Evolutionary conservation across 805 yeast species (phyloP), one percentile per base, ranked within the genome.

Genomic region (Yamadazyma scolyti): DNA sequence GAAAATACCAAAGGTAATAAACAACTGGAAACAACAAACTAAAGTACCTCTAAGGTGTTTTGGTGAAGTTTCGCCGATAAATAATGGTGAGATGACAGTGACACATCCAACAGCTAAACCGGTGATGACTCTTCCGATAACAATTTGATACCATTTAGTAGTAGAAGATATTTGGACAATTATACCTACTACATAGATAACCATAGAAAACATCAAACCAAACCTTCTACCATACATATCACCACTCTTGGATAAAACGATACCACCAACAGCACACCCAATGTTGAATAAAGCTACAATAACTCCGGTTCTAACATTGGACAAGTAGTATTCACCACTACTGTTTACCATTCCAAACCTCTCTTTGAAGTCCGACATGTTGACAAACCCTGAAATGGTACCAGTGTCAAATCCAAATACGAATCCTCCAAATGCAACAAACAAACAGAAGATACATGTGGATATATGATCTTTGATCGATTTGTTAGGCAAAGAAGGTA

Each of bases 341-440:
- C 51, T 29, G 35, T 60, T 41, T 3, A 40, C 14, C 39, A 63
- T 56, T 49, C 83, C 86, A 43, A 79, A 78, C 46, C 79, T 61
- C 12, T 42, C 34, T 31, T 58, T 50, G 55, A 72, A 80, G 40
- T 77, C 76, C n/a, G 64, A 46, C 78, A 79, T 75, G 51, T 75
- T 75, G 29, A 79, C 76, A 47, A 80, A 76, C 43, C 86, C 86
- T 23, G 83, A 77, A 55, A 79, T 74, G 42, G 87, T 79, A 63
- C 87, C 88, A 30, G 85, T 81, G 63, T 80, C 88, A 71, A 80
- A 80, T 38, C 88, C 88, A 48, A 78, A 81, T 26, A 80, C 79
- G 52, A 76, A 81, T 27, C 88, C 89, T 61, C 86, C 87, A 41
- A 81, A 81, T 19, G 86, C 83, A 42, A 81, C 74, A 32, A 74